phyloP scores from a whole-genome alignment of 2,329 filamentous ascomycete species.

The Ophiostoma quercus region DNA sequence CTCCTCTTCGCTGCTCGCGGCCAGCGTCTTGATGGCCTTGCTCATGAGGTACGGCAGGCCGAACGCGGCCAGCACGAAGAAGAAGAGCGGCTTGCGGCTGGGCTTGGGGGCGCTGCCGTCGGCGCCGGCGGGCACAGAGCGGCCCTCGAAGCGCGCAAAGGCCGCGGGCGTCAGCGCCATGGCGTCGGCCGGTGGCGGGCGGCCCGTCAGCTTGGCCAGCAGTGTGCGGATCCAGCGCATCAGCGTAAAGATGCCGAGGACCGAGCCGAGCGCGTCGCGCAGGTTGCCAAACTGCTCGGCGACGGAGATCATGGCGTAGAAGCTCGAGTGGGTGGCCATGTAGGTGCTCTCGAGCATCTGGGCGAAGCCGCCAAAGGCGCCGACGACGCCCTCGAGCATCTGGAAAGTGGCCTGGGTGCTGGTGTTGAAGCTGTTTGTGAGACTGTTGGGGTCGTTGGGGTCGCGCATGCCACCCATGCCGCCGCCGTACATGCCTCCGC shows the following conservation, averaged over 20 bases:
- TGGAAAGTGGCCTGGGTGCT: conserved; percentile 96
- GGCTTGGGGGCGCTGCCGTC: conserved; percentile 65
- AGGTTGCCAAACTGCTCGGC: conserved; percentile 95
- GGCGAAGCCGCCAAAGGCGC: conserved; percentile 92
- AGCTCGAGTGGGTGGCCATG: conserved; percentile 98
- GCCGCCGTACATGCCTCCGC: conserved; percentile 40
- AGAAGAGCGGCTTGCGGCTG: conserved; percentile 90
- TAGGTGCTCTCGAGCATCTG: conserved; percentile 99
- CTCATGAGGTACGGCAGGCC: conserved; percentile 95
- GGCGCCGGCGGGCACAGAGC: conserved; percentile 44
- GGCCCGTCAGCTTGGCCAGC: conserved; percentile 86
- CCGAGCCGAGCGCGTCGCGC: conserved; percentile 85
- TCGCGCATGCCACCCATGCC: conserved; percentile 47
- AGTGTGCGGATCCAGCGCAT: conserved; percentile 92
- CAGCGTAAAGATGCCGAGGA: conserved; percentile 90
- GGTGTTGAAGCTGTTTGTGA: conserved; percentile 93
- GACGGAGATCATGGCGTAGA: conserved; percentile 99
- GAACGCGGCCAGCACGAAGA: conserved; percentile 92
- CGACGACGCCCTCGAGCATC: conserved; percentile 95
- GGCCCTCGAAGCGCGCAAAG: conserved; percentile 83
- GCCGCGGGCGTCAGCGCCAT: conserved; percentile 81
- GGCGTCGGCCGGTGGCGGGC: conserved; percentile 81
- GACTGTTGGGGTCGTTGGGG: conserved; percentile 83
- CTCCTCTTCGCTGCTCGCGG: conserved; percentile 79
- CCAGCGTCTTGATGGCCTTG: conserved; percentile 84